A percentile compares a stretch with the other conserved stretches of the same genome.
Conservation (phyloP, 2,329 filamentous ascomycete genomes). For the Cryphonectria radicalis region DNA sequence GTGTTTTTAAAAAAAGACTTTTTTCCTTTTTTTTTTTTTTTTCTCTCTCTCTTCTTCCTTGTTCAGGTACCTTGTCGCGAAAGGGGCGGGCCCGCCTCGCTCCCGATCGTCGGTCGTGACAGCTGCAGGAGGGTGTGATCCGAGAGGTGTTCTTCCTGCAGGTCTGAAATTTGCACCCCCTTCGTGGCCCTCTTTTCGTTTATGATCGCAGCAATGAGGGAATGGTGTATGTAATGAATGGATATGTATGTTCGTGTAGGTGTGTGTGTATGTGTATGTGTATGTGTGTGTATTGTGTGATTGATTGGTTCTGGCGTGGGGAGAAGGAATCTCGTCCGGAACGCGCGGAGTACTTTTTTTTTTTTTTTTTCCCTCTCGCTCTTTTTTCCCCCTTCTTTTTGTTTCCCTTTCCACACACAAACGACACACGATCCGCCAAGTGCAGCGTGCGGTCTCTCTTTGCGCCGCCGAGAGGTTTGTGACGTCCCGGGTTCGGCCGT, state of each 20-base stretch:
- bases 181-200: not conserved
- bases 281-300: not conserved
- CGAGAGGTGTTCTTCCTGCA: not conserved
- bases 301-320: not conserved
- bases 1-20: not conserved
- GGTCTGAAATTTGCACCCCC: not conserved
- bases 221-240: not conserved
- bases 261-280: not conserved
- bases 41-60: no score
- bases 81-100: not conserved
- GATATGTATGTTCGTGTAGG: no score
- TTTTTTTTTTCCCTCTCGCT: not conserved
- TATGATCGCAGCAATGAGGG: not conserved
- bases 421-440: not conserved
- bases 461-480: not conserved
- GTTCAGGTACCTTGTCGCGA: not conserved
- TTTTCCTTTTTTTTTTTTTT: not conserved
- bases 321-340: not conserved
- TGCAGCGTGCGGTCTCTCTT: not conserved
- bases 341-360: not conserved
- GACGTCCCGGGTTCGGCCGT: not conserved
- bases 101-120: constrained; percentile 14
- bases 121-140: constrained; percentile 11
- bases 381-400: no score
- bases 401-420: not conserved